Conservation (phyloP, 179 eudicot genomes). For the Drosera spatulata region DNA sequence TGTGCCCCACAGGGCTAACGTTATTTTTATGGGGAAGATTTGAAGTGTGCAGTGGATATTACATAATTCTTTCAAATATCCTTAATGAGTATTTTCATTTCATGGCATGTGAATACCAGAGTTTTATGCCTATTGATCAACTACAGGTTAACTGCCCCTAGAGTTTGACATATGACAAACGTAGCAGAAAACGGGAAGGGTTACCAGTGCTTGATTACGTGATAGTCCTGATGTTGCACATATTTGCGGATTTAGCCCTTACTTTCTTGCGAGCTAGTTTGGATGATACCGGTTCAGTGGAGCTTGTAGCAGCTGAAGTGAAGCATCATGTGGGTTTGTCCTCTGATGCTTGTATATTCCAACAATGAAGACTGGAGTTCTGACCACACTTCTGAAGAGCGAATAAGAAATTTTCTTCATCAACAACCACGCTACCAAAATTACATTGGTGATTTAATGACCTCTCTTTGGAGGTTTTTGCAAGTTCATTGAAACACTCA, state of each 20-base stretch:
- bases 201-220: background rate
- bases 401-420: conserved; percentile 19
- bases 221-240: background rate
- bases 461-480: conserved; percentile 51
- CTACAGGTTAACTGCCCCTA: conserved; percentile 19
- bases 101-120: too few species aligned
- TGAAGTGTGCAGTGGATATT: too few species aligned
- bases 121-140: too few species aligned
- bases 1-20: too few species aligned
- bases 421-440: conserved; percentile 33
- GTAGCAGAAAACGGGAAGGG: conserved; percentile 27
- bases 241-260: background rate
- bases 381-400: conserved; percentile 31
- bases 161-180: conserved; percentile 19
- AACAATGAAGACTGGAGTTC: conserved; percentile 42
- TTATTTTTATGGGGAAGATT: too few species aligned
- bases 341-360: conserved; percentile 37
- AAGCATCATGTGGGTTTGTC: conserved; percentile 66
- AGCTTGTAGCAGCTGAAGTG: conserved; percentile 75
- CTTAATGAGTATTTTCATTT: too few species aligned
- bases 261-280: conserved; percentile 25
- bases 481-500: conserved; percentile 44
- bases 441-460: conserved; percentile 36
- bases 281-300: conserved; percentile 66
- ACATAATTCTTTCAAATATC: too few species aligned